A percentile compares a stretch with the other conserved stretches of the same genome.
Evolutionary conservation across 495 filamentous ascomycete species (phyloP).

Genomic region (Melanomma pulvis-pyrius): DNA sequence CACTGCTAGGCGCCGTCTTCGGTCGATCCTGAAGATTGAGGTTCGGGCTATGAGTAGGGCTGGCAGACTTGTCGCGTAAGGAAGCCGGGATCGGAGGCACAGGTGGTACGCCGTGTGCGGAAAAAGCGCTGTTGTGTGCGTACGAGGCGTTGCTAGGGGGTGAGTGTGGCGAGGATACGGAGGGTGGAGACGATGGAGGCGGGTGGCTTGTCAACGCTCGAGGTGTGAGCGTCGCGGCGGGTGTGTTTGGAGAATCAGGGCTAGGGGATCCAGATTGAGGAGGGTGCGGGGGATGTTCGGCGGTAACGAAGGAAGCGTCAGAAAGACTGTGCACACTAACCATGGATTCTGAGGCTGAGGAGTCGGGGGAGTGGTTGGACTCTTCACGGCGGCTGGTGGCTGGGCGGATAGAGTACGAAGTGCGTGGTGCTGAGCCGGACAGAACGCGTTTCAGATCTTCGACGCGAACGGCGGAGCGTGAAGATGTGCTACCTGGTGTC

Average conservation of each 20-base stretch:
- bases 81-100: conserved; percentile 35
- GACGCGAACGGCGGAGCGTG: conserved; percentile 74
- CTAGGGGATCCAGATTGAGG: background rate
- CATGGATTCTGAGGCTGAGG: conserved; percentile 38
- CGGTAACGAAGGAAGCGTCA: conserved; percentile 26
- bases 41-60: background rate
- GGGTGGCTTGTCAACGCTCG: background rate
- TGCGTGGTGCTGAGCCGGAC: conserved; percentile 47
- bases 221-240: conserved; percentile 11
- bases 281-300: conserved; percentile 14
- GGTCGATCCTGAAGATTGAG: conserved; percentile 1
- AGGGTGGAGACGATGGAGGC: background rate
- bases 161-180: background rate
- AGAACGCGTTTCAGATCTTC: conserved; percentile 81
- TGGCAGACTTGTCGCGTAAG: conserved; percentile 22
- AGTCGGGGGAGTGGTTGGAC: conserved; percentile 4
- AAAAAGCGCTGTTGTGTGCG: conserved; percentile 10
- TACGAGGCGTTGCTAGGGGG: conserved; percentile 3
- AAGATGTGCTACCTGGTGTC: conserved; percentile 58
- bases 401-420: conserved; percentile 17
- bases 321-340: conserved; percentile 29
- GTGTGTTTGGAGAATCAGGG: conserved; percentile 1
- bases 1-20: conserved; percentile 28
- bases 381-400: conserved; percentile 2
- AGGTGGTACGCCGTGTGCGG: conserved; percentile 23